Percentiles rank a stretch among this genome's conserved stretches.
phyloP scores from a whole-genome alignment of 2,329 filamentous ascomycete genomes.

The Coniochaeta prunicola region DNA sequence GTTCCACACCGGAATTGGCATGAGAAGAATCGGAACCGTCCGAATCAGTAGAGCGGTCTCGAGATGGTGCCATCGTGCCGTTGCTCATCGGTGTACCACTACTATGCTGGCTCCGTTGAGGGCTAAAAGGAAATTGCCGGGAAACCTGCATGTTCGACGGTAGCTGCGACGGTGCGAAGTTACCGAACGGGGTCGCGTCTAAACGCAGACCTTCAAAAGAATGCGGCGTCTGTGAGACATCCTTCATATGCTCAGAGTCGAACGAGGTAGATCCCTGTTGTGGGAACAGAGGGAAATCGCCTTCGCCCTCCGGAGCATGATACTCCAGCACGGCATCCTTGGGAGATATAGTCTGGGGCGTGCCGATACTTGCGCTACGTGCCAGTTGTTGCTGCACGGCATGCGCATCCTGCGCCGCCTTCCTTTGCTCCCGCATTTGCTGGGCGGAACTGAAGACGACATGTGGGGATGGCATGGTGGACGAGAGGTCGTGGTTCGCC shows the following conservation, averaged over 20 bases:
- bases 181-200: slow-evolving; percentile 15
- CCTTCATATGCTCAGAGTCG: slow-evolving; percentile 27
- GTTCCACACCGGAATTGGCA: slow-evolving; percentile 25
- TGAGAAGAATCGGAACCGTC: slow-evolving; percentile 23
- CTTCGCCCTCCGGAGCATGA: slow-evolving; percentile 63
- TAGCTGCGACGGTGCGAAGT: slow-evolving; percentile 25
- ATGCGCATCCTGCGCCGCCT: slow-evolving; percentile 51
- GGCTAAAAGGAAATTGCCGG: slow-evolving; percentile 45
- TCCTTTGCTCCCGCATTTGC: slow-evolving; percentile 52
- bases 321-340: slow-evolving; percentile 89
- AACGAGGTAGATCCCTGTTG: slow-evolving; percentile 42
- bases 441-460: slow-evolving; percentile 46
- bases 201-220: slow-evolving; percentile 14
- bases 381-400: slow-evolving; percentile 33
- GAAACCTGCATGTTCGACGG: slow-evolving; percentile 32
- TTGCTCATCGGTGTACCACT: slow-evolving; percentile 27
- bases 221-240: slow-evolving; percentile 13
- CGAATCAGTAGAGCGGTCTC: slow-evolving; percentile 36
- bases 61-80: slow-evolving; percentile 24
- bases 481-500: slow-evolving; percentile 34
- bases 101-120: slow-evolving; percentile 26
- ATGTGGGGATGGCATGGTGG: slow-evolving; percentile 17
- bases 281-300: slow-evolving; percentile 68
- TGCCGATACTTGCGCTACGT: slow-evolving; percentile 34
- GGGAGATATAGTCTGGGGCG: slow-evolving; percentile 84